These are phyloP conservation scores for Davidsoniella virescens DNA, from an alignment of 2,329 filamentous ascomycete genomes.

Conservation along the genomic window DNA sequence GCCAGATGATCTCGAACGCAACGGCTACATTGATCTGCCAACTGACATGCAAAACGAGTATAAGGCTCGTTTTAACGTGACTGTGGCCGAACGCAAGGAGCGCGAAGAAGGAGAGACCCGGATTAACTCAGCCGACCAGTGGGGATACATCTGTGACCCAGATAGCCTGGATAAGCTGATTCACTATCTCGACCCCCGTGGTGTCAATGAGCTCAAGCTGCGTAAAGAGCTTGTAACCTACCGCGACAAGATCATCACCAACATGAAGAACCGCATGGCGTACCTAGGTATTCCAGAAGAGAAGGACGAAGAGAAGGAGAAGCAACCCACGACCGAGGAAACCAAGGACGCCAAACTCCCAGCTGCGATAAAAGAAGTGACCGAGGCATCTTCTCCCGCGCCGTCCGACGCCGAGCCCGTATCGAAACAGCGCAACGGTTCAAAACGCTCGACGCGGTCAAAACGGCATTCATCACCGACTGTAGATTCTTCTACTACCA, in stretches of 20 bases:
- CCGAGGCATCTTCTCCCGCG: constrained; percentile 1
- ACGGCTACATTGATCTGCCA: constrained; percentile 69
- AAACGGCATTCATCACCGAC: neutral
- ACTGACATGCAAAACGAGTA: constrained; percentile 61
- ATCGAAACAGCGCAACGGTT: constrained; percentile 1
- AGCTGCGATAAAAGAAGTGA: constrained; percentile 16
- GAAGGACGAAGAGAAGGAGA: constrained; percentile 9
- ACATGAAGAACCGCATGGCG: constrained; percentile 64
- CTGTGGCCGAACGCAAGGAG: constrained; percentile 69
- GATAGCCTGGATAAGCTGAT: constrained; percentile 64
- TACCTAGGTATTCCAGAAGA: constrained; percentile 44
- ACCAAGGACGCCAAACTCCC: neutral
- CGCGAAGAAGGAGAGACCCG: constrained; percentile 71
- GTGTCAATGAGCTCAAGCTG: constrained; percentile 71
- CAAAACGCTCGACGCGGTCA: constrained; percentile 5
- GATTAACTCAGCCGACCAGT: constrained; percentile 61
- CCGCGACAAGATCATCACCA: constrained; percentile 55
- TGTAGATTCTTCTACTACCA: neutral
- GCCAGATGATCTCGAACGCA: constrained; percentile 71
- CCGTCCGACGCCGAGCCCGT: neutral
- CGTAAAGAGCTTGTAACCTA: constrained; percentile 71
- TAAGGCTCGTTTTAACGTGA: constrained; percentile 60
- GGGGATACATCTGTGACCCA: constrained; percentile 80
- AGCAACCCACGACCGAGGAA: neutral
- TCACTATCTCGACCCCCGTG: constrained; percentile 75